Evolutionary conservation across 2,329 filamentous ascomycete species (phyloP).

Genomic region (Claviceps monticola): DNA sequence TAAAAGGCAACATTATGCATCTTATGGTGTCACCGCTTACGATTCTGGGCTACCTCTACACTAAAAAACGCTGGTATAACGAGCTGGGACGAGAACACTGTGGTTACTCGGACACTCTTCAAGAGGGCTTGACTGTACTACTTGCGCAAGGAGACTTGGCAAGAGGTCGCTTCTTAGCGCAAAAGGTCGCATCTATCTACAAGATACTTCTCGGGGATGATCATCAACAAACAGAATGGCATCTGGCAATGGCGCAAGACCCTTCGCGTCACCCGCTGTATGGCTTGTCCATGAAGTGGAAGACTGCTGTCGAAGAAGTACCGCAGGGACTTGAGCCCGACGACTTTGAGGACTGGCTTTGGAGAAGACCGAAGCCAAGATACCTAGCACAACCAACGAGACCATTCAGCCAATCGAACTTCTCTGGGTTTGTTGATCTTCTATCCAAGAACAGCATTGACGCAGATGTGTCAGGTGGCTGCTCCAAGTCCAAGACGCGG

Average conservation of each 20-base stretch:
- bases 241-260: neutral
- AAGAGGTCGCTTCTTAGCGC: neutral
- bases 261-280: neutral
- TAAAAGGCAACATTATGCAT: neutral
- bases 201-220: neutral
- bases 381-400: neutral
- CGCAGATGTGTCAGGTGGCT: neutral
- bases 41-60: neutral
- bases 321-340: neutral
- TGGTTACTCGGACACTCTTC: neutral
- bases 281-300: neutral
- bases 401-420: neutral
- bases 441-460: neutral
- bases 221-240: no score
- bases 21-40: neutral
- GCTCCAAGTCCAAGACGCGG: neutral
- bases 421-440: neutral
- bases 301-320: neutral
- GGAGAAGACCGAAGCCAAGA: neutral
- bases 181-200: neutral
- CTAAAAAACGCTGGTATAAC: neutral
- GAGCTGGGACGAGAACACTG: neutral
- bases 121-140: neutral
- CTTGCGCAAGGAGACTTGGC: neutral
- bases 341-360: neutral